phyloP scores from a whole-genome alignment of 805 yeast species.

The Candida dajiaensis region DNA sequence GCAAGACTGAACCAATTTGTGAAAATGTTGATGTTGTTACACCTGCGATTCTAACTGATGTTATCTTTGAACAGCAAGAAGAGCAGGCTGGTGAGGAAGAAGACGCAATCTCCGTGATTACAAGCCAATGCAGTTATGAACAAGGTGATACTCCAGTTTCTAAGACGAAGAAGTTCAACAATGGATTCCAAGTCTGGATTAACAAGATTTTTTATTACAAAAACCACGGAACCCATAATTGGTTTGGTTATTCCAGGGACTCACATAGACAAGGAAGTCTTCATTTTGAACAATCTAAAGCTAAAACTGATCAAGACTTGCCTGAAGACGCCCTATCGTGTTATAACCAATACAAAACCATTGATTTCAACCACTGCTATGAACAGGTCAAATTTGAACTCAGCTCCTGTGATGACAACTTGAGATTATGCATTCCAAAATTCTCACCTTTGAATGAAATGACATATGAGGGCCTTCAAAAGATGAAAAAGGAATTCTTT shows the following conservation, averaged over 20 bases:
- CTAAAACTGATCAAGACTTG: background rate
- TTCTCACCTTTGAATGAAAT: constrained; percentile 14
- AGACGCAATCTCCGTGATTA: background rate
- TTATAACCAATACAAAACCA: constrained; percentile 14
- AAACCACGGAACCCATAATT: background rate
- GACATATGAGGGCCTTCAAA: constrained; percentile 11
- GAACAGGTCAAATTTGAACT: constrained; percentile 1
- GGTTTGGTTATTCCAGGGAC: background rate
- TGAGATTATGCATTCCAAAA: constrained; percentile 3
- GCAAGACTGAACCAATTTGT: background rate
- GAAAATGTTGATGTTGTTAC: background rate
- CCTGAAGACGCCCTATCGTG: constrained; percentile 5
- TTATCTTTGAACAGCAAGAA: background rate
- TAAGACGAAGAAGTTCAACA: constrained; percentile 4
- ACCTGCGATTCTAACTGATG: background rate
- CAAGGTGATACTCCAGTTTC: constrained; percentile 6
- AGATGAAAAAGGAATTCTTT: constrained; percentile 5
- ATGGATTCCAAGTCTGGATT: constrained; percentile 7
- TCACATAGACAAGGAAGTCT: background rate
- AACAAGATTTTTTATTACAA: constrained; percentile 5
- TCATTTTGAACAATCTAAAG: background rate
- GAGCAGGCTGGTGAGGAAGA: background rate
- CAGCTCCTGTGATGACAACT: background rate
- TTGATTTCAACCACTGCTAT: constrained; percentile 5
- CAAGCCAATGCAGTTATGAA: constrained; percentile 6